Percentiles rank a stretch among this genome's conserved stretches.
Conservation (phyloP, 139 green algal species). For the Mesotaenium endlicherianum region DNA sequence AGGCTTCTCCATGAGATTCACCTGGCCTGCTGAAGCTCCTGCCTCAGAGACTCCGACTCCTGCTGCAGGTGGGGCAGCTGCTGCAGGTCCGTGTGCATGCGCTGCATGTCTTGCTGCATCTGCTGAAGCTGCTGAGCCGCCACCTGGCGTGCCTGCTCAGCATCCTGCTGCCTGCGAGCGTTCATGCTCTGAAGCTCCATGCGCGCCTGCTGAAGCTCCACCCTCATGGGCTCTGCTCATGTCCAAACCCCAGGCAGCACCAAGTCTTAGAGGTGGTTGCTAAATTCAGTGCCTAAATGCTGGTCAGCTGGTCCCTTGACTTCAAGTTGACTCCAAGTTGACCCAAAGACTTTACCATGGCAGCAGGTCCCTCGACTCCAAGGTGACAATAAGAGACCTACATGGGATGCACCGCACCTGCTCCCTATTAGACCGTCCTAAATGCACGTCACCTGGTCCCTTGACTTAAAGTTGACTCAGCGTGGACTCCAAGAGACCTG, state of each 20-base stretch:
- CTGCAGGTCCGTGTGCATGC: conserved; percentile 32
- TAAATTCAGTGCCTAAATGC: too few relatives aligned
- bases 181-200: conserved; percentile 34
- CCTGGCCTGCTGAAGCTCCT: conserved; percentile 33
- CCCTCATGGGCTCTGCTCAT: conserved; percentile 15
- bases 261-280: too few relatives aligned
- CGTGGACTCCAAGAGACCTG: too few relatives aligned
- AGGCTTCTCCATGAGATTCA: background rate
- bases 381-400: too few relatives aligned
- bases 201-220: conserved; percentile 18
- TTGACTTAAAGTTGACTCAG: too few relatives aligned
- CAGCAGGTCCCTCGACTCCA: too few relatives aligned
- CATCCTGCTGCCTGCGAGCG: background rate
- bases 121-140: conserved; percentile 17
- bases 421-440: too few relatives aligned
- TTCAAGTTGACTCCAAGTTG: too few relatives aligned
- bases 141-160: conserved; percentile 1
- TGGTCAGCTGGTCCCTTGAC: too few relatives aligned
- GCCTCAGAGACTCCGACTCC: conserved; percentile 15
- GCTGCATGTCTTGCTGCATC: conserved; percentile 20
- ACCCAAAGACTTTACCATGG: too few relatives aligned
- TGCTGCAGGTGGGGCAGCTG: conserved; percentile 19
- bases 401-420: too few relatives aligned
- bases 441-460: too few relatives aligned
- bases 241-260: background rate